Conservation (phyloP, 2,329 filamentous ascomycete species). For the Penicillium aurantiogriseum region DNA sequence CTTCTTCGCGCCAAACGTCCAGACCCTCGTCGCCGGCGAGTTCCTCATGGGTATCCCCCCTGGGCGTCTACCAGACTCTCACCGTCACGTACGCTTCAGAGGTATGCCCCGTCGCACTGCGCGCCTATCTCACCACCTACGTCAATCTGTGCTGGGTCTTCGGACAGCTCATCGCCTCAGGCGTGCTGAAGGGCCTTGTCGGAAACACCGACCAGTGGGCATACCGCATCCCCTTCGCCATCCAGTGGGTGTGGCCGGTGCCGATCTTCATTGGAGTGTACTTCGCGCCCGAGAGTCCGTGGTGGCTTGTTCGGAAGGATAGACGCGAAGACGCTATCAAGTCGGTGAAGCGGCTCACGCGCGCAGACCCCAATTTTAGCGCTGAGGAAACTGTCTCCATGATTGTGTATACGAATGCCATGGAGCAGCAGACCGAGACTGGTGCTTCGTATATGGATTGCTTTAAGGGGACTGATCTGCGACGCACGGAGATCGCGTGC, state of each 20-base stretch:
- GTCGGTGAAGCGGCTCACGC: slow-evolving; percentile 30
- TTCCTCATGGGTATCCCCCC: slow-evolving; percentile 44
- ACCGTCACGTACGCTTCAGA: slow-evolving; percentile 41
- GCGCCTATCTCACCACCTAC: slow-evolving; percentile 37
- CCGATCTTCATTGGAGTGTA: slow-evolving; percentile 24
- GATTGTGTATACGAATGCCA: slow-evolving; percentile 40
- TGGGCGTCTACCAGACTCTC: slow-evolving; percentile 38
- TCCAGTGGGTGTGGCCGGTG: slow-evolving; percentile 33
- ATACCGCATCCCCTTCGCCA: slow-evolving; percentile 40
- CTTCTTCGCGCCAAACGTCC: slow-evolving; percentile 42
- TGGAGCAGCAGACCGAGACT: slow-evolving; percentile 22
- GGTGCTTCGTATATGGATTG: slow-evolving; percentile 31
- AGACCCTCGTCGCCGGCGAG: slow-evolving; percentile 37
- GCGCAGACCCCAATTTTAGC: slow-evolving; percentile 25
- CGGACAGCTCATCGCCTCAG: slow-evolving; percentile 40
- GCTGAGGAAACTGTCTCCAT: slow-evolving; percentile 34
- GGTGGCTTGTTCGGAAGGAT: slow-evolving; percentile 42
- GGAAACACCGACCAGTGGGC: slow-evolving; percentile 31
- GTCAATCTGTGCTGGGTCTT: slow-evolving; percentile 45
- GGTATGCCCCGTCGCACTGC: slow-evolving; percentile 36
- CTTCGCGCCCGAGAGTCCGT: slow-evolving; percentile 37
- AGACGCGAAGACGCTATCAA: slow-evolving; percentile 35
- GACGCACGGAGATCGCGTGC: slow-evolving; percentile 45
- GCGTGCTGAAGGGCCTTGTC: slow-evolving; percentile 36
- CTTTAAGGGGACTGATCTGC: slow-evolving; percentile 31